These are phyloP conservation scores for Boletus tomentosulus DNA, from an alignment of 768 basidiomycete species.

Conservation along the genomic window DNA sequence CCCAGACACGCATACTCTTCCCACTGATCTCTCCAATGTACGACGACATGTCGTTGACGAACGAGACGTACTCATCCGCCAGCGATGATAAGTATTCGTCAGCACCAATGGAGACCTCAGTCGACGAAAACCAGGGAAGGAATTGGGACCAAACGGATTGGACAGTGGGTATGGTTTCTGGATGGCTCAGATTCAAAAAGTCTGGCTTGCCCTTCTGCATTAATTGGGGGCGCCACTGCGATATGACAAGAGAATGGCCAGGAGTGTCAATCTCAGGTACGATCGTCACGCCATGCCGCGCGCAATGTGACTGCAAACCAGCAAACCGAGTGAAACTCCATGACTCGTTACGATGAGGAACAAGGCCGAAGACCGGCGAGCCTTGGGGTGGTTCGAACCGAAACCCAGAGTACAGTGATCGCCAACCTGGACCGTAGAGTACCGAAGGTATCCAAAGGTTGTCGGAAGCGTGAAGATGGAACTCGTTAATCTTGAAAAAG, in stretches of 20 bases:
- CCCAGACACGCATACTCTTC: slow-evolving; percentile 42
- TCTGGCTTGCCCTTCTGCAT: slow-evolving; percentile 34
- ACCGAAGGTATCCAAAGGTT: slow-evolving; percentile 40
- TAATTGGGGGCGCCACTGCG: slow-evolving; percentile 44
- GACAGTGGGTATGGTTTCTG: slow-evolving; percentile 40
- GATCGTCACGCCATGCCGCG: slow-evolving; percentile 35
- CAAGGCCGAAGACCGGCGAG: slow-evolving; percentile 34
- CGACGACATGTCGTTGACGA: slow-evolving; percentile 40
- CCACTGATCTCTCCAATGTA: slow-evolving; percentile 31
- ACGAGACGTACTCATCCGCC: slow-evolving; percentile 40
- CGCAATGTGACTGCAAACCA: slow-evolving; percentile 35
- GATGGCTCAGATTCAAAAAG: slow-evolving; percentile 37
- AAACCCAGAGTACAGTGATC: slow-evolving; percentile 39
- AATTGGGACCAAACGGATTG: slow-evolving; percentile 41
- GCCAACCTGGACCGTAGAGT: slow-evolving; percentile 38
- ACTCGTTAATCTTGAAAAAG: slow-evolving; percentile 42
- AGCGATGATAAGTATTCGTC: slow-evolving; percentile 39
- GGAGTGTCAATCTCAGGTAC: slow-evolving; percentile 44
- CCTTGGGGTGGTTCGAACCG: slow-evolving; percentile 36
- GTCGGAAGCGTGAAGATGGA: slow-evolving; percentile 43
- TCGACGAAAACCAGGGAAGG: slow-evolving; percentile 36
- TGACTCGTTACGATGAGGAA: slow-evolving; percentile 38
- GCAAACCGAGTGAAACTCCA: slow-evolving; percentile 33
- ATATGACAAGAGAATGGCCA: slow-evolving; percentile 41
- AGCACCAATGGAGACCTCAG: slow-evolving; percentile 44